A percentile compares a stretch with the other conserved stretches of the same genome.
These are phyloP conservation scores for Candida michaelii DNA, from an alignment of 805 yeast genomes.

Conservation along the genomic window DNA sequence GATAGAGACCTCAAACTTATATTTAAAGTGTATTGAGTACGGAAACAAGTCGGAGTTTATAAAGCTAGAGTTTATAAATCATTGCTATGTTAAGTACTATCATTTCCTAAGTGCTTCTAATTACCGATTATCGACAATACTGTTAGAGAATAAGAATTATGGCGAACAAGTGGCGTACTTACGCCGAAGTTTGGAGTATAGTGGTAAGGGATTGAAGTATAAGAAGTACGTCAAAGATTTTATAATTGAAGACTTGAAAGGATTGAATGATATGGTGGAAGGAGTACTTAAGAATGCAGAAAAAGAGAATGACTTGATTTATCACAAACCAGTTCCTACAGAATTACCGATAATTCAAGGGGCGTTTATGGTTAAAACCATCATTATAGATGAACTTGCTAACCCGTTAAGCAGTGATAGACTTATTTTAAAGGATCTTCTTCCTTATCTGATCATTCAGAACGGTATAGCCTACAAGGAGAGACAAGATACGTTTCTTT, in stretches of 20 bases:
- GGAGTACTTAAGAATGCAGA: conserved; percentile 55
- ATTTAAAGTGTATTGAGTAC: conserved; percentile 41
- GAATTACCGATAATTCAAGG: conserved; percentile 45
- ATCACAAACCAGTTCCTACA: conserved; percentile 63
- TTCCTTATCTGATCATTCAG: conserved; percentile 68
- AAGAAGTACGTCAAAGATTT: conserved; percentile 41
- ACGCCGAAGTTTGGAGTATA: conserved; percentile 38
- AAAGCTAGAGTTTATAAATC: conserved; percentile 63
- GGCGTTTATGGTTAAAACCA: conserved; percentile 57
- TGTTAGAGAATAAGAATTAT: conserved; percentile 50
- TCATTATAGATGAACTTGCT: conserved; percentile 20
- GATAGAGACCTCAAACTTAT: conserved; percentile 58
- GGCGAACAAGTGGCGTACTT: conserved; percentile 73
- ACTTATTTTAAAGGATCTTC: conserved; percentile 52
- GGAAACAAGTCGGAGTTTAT: conserved; percentile 46
- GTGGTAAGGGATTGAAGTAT: conserved; percentile 37
- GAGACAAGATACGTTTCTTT: conserved; percentile 56
- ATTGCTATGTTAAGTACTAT: conserved; percentile 52
- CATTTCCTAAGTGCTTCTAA: conserved; percentile 76
- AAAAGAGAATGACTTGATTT: conserved; percentile 79
- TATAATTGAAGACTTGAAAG: conserved; percentile 53
- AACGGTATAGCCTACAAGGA: conserved; percentile 68
- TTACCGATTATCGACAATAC: conserved; percentile 56
- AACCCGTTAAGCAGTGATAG: conserved; percentile 22
- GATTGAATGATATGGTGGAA: conserved; percentile 46